These are phyloP conservation scores for Leptoxyphium fumago DNA, from an alignment of 2,329 filamentous ascomycete species.

Conservation along the genomic window DNA sequence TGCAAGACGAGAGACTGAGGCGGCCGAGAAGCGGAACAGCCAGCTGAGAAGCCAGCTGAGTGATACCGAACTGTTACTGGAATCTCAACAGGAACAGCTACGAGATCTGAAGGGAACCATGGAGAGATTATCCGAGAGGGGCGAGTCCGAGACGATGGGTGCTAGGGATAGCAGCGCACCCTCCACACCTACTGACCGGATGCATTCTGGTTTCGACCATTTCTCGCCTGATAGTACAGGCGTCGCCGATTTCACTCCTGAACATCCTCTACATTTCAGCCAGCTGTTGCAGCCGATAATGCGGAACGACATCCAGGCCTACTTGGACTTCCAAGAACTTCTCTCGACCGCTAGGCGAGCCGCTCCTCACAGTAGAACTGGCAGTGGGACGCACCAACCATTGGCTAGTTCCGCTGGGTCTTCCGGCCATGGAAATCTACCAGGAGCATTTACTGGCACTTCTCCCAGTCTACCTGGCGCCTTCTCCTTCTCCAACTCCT, in stretches of 20 bases:
- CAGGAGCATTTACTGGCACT: constrained; percentile 9
- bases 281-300: constrained; percentile 74
- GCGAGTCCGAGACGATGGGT: constrained; percentile 55
- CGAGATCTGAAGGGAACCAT: constrained; percentile 82
- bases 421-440: constrained; percentile 38
- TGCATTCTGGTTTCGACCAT: constrained; percentile 48
- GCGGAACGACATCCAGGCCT: constrained; percentile 65
- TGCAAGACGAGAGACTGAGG: constrained; percentile 72
- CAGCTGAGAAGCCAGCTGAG: constrained; percentile 72
- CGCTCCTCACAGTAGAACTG: constrained; percentile 51
- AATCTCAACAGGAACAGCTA: constrained; percentile 85
- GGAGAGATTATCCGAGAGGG: constrained; percentile 67
- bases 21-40: constrained; percentile 64
- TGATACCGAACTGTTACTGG: constrained; percentile 73
- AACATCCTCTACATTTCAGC: constrained; percentile 57
- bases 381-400: constrained; percentile 29
- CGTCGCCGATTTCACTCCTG: constrained; percentile 40
- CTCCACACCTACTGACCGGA: constrained; percentile 57
- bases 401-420: constrained; percentile 20
- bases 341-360: constrained; percentile 48
- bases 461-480: constrained; percentile 29
- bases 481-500: constrained; percentile 22
- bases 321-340: constrained; percentile 71
- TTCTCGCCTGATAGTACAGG: constrained; percentile 34
- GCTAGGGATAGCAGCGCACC: constrained; percentile 50